These are phyloP conservation scores for Suillus sp. DNA, from an alignment of 768 basidiomycete species.

Conservation along the genomic window DNA sequence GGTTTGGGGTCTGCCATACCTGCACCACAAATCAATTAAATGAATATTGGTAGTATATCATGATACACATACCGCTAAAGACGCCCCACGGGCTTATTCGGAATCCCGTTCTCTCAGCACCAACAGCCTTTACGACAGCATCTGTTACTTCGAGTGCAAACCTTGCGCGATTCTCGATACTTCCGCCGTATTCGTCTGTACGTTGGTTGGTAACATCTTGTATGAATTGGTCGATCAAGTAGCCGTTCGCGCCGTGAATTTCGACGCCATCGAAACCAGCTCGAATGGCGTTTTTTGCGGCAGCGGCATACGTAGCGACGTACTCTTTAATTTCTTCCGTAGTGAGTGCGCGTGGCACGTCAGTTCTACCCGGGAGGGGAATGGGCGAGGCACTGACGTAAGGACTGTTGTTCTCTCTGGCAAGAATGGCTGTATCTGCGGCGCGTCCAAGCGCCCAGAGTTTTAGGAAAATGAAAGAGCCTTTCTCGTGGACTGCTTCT, in stretches of 20 bases:
- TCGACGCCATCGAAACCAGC: no score
- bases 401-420: constrained; percentile 32
- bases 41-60: constrained; percentile 3
- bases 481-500: constrained; percentile 56
- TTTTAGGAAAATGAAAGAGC: constrained; percentile 49
- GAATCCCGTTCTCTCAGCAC: constrained; percentile 52
- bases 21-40: constrained; percentile 22
- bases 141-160: constrained; percentile 59
- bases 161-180: constrained; percentile 56
- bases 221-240: constrained; percentile 62
- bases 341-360: constrained; percentile 23
- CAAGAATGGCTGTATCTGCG: constrained; percentile 37
- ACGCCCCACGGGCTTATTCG: constrained; percentile 59
- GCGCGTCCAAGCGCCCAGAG: constrained; percentile 57
- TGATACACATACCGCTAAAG: constrained; percentile 14
- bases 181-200: constrained; percentile 70
- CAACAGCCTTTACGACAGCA: constrained; percentile 53
- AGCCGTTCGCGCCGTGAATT: no score
- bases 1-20: constrained; percentile 58
- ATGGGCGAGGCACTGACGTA: constrained; percentile 39
- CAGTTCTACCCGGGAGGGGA: constrained; percentile 20
- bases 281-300: constrained; percentile 38
- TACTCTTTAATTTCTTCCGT: constrained; percentile 38
- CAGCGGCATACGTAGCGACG: constrained; percentile 31
- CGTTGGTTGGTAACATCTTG: constrained; percentile 58